A percentile compares a stretch with the other conserved stretches of the same genome.
These are phyloP conservation scores for Colletotrichum plurivorum DNA, from an alignment of 2,329 filamentous ascomycete genomes.

Conservation along the genomic window DNA sequence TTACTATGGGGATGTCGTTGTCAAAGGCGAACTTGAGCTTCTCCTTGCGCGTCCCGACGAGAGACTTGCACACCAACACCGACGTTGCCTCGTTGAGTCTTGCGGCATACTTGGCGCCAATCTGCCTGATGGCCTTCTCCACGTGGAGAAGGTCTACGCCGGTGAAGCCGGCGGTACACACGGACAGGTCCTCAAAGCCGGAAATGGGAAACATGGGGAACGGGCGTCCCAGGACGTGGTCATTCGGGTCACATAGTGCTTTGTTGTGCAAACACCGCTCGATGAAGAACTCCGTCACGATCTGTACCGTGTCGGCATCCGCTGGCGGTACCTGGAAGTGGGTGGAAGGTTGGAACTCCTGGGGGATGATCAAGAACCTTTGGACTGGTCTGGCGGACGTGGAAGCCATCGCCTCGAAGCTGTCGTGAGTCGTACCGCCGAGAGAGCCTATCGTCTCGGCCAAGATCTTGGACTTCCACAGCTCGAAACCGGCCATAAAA, in stretches of 20 bases:
- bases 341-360: constrained; percentile 61
- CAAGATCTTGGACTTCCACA: constrained; percentile 64
- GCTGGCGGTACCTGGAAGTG: constrained; percentile 55
- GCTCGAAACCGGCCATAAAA: constrained; percentile 72
- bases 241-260: constrained; percentile 75
- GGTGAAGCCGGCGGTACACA: constrained; percentile 87
- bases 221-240: constrained; percentile 82
- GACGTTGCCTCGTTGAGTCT: constrained; percentile 79
- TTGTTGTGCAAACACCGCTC: constrained; percentile 89
- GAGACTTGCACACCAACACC: constrained; percentile 80
- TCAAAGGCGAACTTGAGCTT: constrained; percentile 84
- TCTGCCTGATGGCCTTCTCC: constrained; percentile 79
- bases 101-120: constrained; percentile 87
- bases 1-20: constrained; percentile 86
- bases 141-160: constrained; percentile 90
- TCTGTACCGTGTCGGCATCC: constrained; percentile 57
- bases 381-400: constrained; percentile 49
- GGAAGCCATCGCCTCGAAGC: constrained; percentile 58
- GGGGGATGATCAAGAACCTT: constrained; percentile 70
- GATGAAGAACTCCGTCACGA: constrained; percentile 93
- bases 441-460: constrained; percentile 63
- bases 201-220: constrained; percentile 79
- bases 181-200: constrained; percentile 77
- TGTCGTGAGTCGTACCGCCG: constrained; percentile 59
- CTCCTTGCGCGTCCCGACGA: constrained; percentile 72